Evolutionary conservation across 2,329 filamentous ascomycete species (phyloP).

Genomic region (Sporothrix brasiliensis): DNA sequence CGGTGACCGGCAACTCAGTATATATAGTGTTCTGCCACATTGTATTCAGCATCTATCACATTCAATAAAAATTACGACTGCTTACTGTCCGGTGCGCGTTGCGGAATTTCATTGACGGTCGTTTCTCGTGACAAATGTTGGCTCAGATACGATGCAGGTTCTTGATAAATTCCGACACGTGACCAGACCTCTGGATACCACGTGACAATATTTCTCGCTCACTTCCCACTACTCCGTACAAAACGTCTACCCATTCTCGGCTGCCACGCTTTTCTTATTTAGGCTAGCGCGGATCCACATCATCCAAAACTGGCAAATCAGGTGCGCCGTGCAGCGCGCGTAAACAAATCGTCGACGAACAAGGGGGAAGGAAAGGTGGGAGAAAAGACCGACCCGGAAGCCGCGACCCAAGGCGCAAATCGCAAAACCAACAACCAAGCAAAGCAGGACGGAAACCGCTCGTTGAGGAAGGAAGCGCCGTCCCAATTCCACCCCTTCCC

Average conservation of each 20-base stretch:
- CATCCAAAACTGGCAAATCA: slow-evolving; percentile 33
- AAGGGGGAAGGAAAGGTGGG: slow-evolving; percentile 25
- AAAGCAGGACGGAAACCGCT: slow-evolving; percentile 24
- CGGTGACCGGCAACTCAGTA: slow-evolving; percentile 6
- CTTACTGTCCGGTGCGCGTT: neutral
- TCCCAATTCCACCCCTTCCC: slow-evolving; percentile 9
- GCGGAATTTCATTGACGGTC: neutral
- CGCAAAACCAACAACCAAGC: slow-evolving; percentile 22
- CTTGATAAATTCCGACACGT: neutral
- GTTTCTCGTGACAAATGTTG: neutral
- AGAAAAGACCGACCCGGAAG: slow-evolving; percentile 29
- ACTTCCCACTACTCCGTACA: neutral
- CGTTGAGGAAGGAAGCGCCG: slow-evolving; percentile 12
- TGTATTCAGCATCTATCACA: neutral
- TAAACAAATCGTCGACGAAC: slow-evolving; percentile 37
- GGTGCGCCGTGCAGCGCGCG: slow-evolving; percentile 33
- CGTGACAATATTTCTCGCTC: neutral
- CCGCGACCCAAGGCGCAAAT: slow-evolving; percentile 21
- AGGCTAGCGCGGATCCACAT: slow-evolving; percentile 35
- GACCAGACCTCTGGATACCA: neutral
- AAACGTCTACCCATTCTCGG: slow-evolving; percentile 13
- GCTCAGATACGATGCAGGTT: neutral
- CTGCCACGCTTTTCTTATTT: slow-evolving; percentile 29
- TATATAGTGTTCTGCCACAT: neutral
- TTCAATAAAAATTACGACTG: neutral